These are phyloP conservation scores for Mangifera indica DNA, from an alignment of 345 rosid genomes.

Conservation along the genomic window DNA sequence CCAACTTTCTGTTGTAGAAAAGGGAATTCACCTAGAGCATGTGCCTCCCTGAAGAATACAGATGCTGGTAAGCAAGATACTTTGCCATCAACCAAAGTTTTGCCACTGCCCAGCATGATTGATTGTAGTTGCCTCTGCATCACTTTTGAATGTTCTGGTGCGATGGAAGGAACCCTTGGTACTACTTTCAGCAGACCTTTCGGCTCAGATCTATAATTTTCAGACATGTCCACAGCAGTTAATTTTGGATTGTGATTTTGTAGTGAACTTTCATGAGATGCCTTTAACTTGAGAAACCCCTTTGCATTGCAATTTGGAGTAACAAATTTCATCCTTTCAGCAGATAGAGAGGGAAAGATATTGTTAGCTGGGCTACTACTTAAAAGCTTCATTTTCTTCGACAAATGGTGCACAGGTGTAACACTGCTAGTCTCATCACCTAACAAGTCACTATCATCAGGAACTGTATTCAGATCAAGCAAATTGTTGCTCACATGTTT, in stretches of 20 bases:
- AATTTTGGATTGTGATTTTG: constrained; percentile 30
- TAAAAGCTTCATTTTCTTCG: constrained; percentile 29
- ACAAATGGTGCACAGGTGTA: constrained; percentile 22
- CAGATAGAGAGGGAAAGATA: constrained; percentile 21
- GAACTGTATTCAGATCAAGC: constrained; percentile 59
- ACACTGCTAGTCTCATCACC: constrained; percentile 31
- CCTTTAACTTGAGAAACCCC: constrained; percentile 44
- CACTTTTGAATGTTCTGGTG: constrained; percentile 27
- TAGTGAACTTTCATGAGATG: constrained; percentile 25
- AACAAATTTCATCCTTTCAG: constrained; percentile 25
- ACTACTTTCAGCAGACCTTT: constrained; percentile 61
- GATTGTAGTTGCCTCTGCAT: constrained; percentile 30
- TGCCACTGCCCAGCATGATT: not conserved
- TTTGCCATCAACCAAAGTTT: no score
- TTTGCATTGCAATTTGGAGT: constrained; percentile 34
- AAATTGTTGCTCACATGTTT: constrained; percentile 33
- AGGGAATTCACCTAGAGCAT: constrained; percentile 28
- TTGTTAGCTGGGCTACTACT: constrained; percentile 27
- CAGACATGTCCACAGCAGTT: constrained; percentile 18
- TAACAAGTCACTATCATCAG: constrained; percentile 35
- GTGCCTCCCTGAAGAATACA: constrained; percentile 24
- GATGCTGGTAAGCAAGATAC: constrained; percentile 31
- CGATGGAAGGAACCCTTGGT: constrained; percentile 41
- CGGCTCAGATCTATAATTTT: constrained; percentile 35
- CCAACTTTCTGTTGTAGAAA: constrained; percentile 29